Percentiles rank a stretch among this genome's conserved stretches.
phyloP scores from a whole-genome alignment of 305 asterid genomes.

The Ilex paraguariensis region DNA sequence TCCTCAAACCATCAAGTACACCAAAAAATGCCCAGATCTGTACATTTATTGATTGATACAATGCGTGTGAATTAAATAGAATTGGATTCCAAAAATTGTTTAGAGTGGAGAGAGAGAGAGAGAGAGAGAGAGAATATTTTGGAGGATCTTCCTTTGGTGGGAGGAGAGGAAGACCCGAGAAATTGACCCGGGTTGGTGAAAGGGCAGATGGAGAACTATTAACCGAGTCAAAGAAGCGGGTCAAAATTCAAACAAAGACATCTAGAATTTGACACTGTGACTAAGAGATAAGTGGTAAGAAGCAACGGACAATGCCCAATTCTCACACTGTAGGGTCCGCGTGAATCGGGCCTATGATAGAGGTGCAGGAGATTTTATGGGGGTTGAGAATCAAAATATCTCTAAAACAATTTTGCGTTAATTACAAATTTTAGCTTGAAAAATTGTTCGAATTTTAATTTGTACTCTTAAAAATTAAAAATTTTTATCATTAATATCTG shows the following conservation, averaged over 20 bases:
- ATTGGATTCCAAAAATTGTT: not conserved
- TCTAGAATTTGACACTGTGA: not conserved
- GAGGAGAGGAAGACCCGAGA: not conserved
- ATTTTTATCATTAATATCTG: too few species aligned
- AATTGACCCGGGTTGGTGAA: not conserved
- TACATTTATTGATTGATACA: not conserved
- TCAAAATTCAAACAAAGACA: not conserved
- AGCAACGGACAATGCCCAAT: not conserved
- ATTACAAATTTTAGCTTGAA: too few species aligned
- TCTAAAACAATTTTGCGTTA: too few species aligned
- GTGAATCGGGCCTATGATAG: too few species aligned
- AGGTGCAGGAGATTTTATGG: too few species aligned
- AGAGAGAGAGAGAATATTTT: not conserved
- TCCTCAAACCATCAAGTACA: slow-evolving; percentile 10
- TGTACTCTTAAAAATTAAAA: too few species aligned
- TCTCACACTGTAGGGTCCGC: too few species aligned
- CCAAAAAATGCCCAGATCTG: slow-evolving; percentile 9
- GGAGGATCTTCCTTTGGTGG: not conserved
- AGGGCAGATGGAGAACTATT: not conserved
- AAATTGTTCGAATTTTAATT: too few species aligned
- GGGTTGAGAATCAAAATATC: too few species aligned
- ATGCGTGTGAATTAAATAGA: not conserved
- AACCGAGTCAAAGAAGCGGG: not conserved
- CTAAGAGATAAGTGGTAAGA: not conserved
- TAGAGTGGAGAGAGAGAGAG: not conserved